Base-by-base conservation (phyloP, 2,329 filamentous ascomycete species). In the Talaromyces sp. region DNA sequence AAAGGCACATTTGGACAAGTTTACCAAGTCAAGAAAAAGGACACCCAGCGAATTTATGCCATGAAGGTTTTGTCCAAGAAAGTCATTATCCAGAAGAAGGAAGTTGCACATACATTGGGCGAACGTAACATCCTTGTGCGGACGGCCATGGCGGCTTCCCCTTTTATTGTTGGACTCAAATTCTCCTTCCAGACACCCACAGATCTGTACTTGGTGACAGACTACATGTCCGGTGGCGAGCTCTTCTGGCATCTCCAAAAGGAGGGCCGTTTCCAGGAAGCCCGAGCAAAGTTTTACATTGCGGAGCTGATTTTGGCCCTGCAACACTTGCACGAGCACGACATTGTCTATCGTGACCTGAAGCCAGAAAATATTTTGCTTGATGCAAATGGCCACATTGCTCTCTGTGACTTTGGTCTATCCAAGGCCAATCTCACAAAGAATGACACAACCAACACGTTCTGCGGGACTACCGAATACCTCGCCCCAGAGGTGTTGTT, bases 1-100 rank as follows among this genome's bases (percentile, higher is more conserved):
- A 98, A 98, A 78, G 95, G 95, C 59, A 99, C 95, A 0, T 99
- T 99, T 73, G 95, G 95, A 1, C 95, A 99, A 75, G 95, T 99
- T 2, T 99, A 98, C 74, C 95, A 99, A 75, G 95, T 99, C 7
- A 89, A 92, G 69, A 99, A 99, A 84, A 95, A 91, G 81, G 95
- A 99, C 74, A 97, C 93, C 0, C 87, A 88, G 70, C 88, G 95
- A 52, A 97, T 99, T 64, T 99, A 99, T 72, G 95, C 95, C 64
- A 99, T 99, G 95, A 99, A 99, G 77, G 93, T 99, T 1, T 81
- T 99, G 33, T 97, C 95, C 57, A 99, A 99, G 83, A 99, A 99
- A 82, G 95, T 99, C 58, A 99, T 99, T 71, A 95, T 99, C 28
- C 95, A 99, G 78, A 99, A 99, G 85, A 99, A 99, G 78, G 95